Base-by-base conservation (phyloP, 257 asterid genomes). In the Misopates orontium region DNA sequence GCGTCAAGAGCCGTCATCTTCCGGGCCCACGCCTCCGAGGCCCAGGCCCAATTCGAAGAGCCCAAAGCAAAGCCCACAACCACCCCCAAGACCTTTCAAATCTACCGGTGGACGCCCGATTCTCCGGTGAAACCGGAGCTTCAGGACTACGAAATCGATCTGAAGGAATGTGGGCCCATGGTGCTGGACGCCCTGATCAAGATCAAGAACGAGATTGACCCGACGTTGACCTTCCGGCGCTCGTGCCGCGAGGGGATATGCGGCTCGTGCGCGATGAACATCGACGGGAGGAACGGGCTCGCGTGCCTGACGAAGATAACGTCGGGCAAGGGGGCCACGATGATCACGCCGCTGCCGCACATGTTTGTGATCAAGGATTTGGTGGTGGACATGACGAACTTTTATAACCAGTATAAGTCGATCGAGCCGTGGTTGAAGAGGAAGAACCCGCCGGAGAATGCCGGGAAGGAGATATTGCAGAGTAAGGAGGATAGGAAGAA, bases 191-290 rank as follows among this genome's bases (percentile, higher is more conserved):
- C 98, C 1, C 77, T 92, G 6, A 89, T 92, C 75, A 92, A 92
- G 85, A 87, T 92, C 13, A 92, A 89, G 45, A 89, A 92, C 73
- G 97, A 92, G 80, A 84, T 89, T 73, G 98, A 92, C 24, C 95
- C 97, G 1, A 72, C 91, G 40, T 80, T 92, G 16, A 92, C 98
- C 56, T 92, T 92, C 78, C 85, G 97, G 16, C 83, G 98, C 60
- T 89, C 98, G 45, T 92, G 97, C 81, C 95, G 97, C 11, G 97
- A 92, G 73, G 98, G 98, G 15, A 92, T 92, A 73, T 92, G 98
- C 67, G 98, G 98, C 4, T 92, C 98, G 20, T 92, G 98, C 76
- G 96, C 98, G 9, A 92, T 92, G 98, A 91, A 88, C 72, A 91
- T 91, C 66, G 88, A 91, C 65, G 98, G 98, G 2, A 68, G 82